A percentile compares a stretch with the other conserved stretches of the same genome.
phyloP scores from a whole-genome alignment of 1,284 basidiomycete species.

The Malassezia slooffiae region DNA sequence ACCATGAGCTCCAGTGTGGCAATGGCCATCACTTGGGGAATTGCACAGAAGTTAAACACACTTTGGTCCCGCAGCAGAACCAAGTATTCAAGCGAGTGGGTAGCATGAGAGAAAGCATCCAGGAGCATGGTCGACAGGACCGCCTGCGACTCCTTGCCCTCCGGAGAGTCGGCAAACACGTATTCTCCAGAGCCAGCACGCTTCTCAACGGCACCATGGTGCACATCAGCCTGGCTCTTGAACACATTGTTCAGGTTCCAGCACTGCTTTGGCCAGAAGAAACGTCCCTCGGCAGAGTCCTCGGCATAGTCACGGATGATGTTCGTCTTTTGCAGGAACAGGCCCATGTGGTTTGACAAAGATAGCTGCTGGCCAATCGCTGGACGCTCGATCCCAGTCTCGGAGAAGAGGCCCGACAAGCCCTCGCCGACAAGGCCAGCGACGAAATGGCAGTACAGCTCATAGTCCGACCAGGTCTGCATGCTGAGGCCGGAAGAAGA shows the following conservation, averaged over 20 bases:
- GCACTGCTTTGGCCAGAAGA: constrained; percentile 91
- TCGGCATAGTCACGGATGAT: constrained; percentile 93
- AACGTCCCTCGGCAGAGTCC: constrained; percentile 72
- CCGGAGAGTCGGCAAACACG: constrained; percentile 18
- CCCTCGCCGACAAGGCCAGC: constrained; percentile 97
- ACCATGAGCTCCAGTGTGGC: constrained; percentile 84
- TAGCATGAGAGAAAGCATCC: constrained; percentile 74
- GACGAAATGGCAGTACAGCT: constrained; percentile 97
- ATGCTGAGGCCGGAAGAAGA: constrained; percentile 24
- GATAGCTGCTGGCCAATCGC: constrained; percentile 72
- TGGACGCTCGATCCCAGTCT: constrained; percentile 69
- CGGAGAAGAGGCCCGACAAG: constrained; percentile 76
- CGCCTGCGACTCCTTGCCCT: constrained; percentile 32
- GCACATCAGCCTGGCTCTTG: constrained; percentile 28
- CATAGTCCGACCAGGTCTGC: constrained; percentile 59
- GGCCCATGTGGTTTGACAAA: constrained; percentile 89
- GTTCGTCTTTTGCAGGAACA: constrained; percentile 94
- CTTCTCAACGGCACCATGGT: constrained; percentile 33
- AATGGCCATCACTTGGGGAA: constrained; percentile 91
- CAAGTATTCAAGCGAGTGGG: constrained; percentile 81
- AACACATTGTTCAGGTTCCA: constrained; percentile 54
- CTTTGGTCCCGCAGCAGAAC: constrained; percentile 75
- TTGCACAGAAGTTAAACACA: constrained; percentile 92
- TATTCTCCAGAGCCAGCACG: constrained; percentile 20
- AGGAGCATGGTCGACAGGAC: constrained; percentile 67